Conservation (phyloP, 345 rosid genomes). For the Combretum micranthum region DNA sequence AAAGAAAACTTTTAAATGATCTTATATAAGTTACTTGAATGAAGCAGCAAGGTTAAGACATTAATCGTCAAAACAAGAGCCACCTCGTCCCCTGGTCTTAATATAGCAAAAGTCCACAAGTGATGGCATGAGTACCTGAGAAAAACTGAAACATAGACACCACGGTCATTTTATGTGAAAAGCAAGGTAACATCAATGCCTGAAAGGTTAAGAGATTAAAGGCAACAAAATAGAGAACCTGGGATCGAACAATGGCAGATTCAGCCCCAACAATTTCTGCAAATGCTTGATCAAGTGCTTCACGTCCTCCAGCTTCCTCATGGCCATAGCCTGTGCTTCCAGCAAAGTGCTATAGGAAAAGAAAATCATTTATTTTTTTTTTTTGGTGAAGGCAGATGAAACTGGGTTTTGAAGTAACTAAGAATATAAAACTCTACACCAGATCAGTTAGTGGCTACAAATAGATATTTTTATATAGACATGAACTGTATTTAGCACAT, state of each 20-base stretch:
- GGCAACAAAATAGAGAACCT: conserved; percentile 18
- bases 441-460: too few relatives aligned
- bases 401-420: too few relatives aligned
- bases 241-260: conserved; percentile 56
- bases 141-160: conserved; percentile 31
- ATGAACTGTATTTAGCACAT: too few relatives aligned
- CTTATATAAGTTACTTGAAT: neutral
- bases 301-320: conserved; percentile 72
- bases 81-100: conserved; percentile 67
- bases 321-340: conserved; percentile 68
- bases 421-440: too few relatives aligned
- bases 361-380: too few relatives aligned
- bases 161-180: neutral
- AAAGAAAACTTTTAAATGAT: conserved; percentile 9
- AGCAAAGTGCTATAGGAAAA: conserved; percentile 40
- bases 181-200: neutral
- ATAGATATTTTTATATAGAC: too few relatives aligned
- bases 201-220: neutral
- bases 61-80: conserved; percentile 6
- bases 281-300: conserved; percentile 53
- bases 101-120: conserved; percentile 55
- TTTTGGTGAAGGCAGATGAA: too few relatives aligned
- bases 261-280: conserved; percentile 62
- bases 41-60: neutral
- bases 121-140: conserved; percentile 68